Percentiles rank a stretch among this genome's conserved stretches.
phyloP scores from a whole-genome alignment of 2,329 filamentous ascomycete genomes.

The Alternaria arbusti region DNA sequence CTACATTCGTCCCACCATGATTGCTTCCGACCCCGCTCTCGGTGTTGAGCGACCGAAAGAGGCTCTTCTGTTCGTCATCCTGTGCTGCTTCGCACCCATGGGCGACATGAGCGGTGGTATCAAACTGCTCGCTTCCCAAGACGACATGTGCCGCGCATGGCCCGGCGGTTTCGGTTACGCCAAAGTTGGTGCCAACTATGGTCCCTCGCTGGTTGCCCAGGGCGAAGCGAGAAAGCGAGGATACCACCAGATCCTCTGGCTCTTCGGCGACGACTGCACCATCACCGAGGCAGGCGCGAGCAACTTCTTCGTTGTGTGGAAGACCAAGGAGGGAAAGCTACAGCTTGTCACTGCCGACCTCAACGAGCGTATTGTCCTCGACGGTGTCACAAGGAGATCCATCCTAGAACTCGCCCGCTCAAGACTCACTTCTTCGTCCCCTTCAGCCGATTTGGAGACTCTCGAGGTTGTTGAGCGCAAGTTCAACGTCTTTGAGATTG shows the following conservation, averaged over 20 bases:
- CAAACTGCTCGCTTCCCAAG: conserved; percentile 76
- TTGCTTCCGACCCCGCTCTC: conserved; percentile 79
- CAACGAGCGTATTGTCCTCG: conserved; percentile 81
- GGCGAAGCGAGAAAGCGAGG: conserved; percentile 74
- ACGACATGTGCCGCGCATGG: conserved; percentile 90
- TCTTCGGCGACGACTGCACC: conserved; percentile 77
- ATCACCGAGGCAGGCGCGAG: conserved; percentile 91
- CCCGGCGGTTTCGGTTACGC: conserved; percentile 91
- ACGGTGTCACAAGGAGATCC: conserved; percentile 85
- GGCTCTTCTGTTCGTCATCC: conserved; percentile 87
- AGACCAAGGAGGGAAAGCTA: conserved; percentile 65
- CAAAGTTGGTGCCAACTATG: conserved; percentile 94
- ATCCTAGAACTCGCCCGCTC: conserved; percentile 74
- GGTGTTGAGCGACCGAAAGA: conserved; percentile 81
- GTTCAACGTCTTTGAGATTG: conserved; percentile 81
- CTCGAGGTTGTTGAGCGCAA: conserved; percentile 79
- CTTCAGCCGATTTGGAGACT: conserved; percentile 44
- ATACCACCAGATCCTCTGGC: conserved; percentile 92
- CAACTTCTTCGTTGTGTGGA: conserved; percentile 91
- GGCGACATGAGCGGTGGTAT: conserved; percentile 52
- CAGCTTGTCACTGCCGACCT: conserved; percentile 85
- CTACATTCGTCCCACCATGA: conserved; percentile 86
- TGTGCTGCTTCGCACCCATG: conserved; percentile 57
- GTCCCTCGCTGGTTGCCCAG: conserved; percentile 80
- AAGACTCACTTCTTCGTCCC: conserved; percentile 56